Evolutionary conservation across 2,329 filamentous ascomycete species (phyloP).

Genomic region (Microdochium trichocladiopsis): DNA sequence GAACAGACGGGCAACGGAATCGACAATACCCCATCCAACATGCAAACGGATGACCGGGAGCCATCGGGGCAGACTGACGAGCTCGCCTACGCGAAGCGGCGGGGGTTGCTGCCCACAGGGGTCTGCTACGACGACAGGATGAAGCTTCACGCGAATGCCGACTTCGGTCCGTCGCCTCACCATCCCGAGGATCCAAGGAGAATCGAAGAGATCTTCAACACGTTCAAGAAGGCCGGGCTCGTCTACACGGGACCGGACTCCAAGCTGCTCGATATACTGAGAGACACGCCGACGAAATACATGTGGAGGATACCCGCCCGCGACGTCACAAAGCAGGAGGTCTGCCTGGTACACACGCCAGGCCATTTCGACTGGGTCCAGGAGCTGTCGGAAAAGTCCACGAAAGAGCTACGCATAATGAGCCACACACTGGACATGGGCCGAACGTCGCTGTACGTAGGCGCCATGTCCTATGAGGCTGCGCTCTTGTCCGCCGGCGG

Average conservation of each 20-base stretch:
- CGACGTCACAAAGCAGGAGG: constrained; percentile 71
- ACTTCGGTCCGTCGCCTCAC: constrained; percentile 65
- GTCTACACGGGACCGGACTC: constrained; percentile 56
- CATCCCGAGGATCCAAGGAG: constrained; percentile 92
- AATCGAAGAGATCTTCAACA: constrained; percentile 89
- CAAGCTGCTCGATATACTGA: constrained; percentile 44
- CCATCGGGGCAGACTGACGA: constrained; percentile 24
- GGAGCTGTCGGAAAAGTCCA: constrained; percentile 42
- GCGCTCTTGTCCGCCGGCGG: constrained; percentile 82
- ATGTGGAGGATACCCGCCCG: constrained; percentile 76
- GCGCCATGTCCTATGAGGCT: constrained; percentile 72
- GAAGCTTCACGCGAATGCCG: constrained; percentile 88
- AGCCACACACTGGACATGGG: constrained; percentile 55
- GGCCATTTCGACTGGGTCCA: constrained; percentile 76
- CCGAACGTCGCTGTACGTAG: constrained; percentile 76
- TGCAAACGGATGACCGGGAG: constrained; percentile 18
- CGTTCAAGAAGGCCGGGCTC: constrained; percentile 74
- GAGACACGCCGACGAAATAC: constrained; percentile 48
- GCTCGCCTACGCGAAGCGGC: constrained; percentile 29
- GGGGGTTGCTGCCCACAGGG: constrained; percentile 58
- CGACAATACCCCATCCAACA: constrained; percentile 9
- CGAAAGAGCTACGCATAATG: constrained; percentile 60
- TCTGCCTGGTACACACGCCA: constrained; percentile 70
- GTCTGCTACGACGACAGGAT: constrained; percentile 91
- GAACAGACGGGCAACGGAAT: neutral